Base-by-base conservation (phyloP, 1,284 basidiomycete genomes). In the Coriolopsis trogii region DNA sequence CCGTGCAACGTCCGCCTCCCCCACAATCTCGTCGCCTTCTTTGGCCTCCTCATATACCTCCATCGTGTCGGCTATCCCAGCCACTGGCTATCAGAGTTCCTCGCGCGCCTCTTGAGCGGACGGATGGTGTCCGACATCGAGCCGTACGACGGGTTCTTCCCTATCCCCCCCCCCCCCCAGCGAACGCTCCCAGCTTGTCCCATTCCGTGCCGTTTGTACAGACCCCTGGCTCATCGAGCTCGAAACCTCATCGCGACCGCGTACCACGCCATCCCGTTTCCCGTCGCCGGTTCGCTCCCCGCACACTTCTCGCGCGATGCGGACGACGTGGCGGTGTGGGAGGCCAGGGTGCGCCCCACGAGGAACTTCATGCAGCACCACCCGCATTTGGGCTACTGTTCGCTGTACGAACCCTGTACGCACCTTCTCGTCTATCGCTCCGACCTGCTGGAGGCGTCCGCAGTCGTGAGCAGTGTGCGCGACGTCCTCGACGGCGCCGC, bases 51-150 rank as follows among this genome's bases (percentile, higher is more conserved):
- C 51, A 61, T 72, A 31, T 67, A 71, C 51, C 67, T 71, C 39
- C 62, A 67, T 51, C 59, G 63, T 36, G 67, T 73, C 42, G 69
- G 69, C 21, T 71, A 67, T 58, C 66, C 72, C 13, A 56, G 59
- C 38, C 68, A 70, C 51, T 72, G 67, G 70, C 66, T 75, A 15
- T 61, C 64, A 36, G 71, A 71, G 4, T 70, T 67, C 58, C 46
- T 69, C 18, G 63, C 67, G 33, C 59, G 54, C 28, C 42, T 72
- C 3, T 52, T 73, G 7, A 58, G 59, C 21, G 64, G 69, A 36
- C 59, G 42, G 10, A 50, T 71, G 21, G 44, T 57, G 24, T 65
- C 65, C 18, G 64, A 68, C 28, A 60, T 67, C 46, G 58, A 53
- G 7, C 64, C 66, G 1, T 71, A 68, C 48, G 30, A 44, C 6